Evolutionary conservation across 306 rosid genomes (phyloP).

Genomic region (Aeschynomene evenia): DNA sequence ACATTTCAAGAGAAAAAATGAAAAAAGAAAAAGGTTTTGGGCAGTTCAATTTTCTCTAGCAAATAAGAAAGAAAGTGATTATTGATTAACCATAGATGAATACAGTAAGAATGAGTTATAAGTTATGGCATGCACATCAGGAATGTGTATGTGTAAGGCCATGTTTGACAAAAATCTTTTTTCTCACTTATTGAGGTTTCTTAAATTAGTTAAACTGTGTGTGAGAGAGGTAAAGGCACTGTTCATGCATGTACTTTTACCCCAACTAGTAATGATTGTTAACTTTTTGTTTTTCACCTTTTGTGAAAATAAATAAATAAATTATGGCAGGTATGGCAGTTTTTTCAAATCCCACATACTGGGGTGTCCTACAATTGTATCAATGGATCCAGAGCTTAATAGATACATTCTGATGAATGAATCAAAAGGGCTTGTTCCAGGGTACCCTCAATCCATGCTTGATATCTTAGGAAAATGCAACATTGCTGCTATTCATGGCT

Average conservation of each 20-base stretch:
- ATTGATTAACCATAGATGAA: slow-evolving; percentile 7
- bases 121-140: slow-evolving; percentile 15
- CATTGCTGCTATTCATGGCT: slow-evolving; percentile 97
- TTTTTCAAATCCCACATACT: slow-evolving; percentile 94
- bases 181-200: slow-evolving; percentile 31
- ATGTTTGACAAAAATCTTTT: slow-evolving; percentile 25
- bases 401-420: slow-evolving; percentile 89
- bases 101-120: background rate
- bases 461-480: slow-evolving; percentile 87
- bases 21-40: background rate
- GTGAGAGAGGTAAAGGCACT: slow-evolving; percentile 40
- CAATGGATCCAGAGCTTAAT: slow-evolving; percentile 94
- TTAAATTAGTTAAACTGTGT: slow-evolving; percentile 34
- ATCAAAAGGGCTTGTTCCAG: slow-evolving; percentile 92
- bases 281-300: slow-evolving; percentile 25
- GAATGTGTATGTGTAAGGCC: background rate
- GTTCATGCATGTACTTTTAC: slow-evolving; percentile 40
- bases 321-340: slow-evolving; percentile 88
- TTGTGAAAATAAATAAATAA: too few species aligned
- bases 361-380: slow-evolving; percentile 94
- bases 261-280: slow-evolving; percentile 29
- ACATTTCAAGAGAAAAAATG: background rate
- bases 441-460: slow-evolving; percentile 93
- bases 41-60: background rate
- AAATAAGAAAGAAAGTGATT: background rate